These are phyloP conservation scores for Pseudonectria foliicola DNA, from an alignment of 2,329 filamentous ascomycete species.

Conservation along the genomic window DNA sequence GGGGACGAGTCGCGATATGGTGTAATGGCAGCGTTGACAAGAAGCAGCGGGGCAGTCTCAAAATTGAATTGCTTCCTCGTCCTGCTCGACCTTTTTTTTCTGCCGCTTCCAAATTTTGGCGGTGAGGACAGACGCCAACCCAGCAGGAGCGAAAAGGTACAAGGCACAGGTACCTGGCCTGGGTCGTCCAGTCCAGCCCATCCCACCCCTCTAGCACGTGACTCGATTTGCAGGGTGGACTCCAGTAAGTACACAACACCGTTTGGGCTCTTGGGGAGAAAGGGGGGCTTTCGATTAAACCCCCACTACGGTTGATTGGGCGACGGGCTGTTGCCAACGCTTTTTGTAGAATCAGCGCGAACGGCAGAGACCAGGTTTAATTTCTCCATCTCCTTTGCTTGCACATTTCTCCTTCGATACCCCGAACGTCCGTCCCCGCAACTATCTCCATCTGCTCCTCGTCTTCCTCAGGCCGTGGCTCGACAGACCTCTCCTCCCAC, in stretches of 20 bases:
- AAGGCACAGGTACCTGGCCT: no score
- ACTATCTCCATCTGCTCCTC: conserved; percentile 1
- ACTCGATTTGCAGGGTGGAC: no score
- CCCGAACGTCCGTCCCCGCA: neutral
- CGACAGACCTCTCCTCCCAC: conserved; percentile 2
- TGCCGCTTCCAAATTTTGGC: conserved; percentile 27
- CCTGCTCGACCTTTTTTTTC: conserved; percentile 22
- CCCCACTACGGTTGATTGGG: conserved; percentile 25
- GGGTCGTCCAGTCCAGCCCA: no score
- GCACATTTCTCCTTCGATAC: conserved; percentile 5
- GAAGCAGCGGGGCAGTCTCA: conserved; percentile 4
- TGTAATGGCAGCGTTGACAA: conserved; percentile 5
- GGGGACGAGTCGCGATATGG: neutral
- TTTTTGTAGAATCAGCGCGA: conserved; percentile 20
- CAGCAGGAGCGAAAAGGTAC: neutral
- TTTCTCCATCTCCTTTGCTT: conserved; percentile 18
- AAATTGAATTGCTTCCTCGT: conserved; percentile 8
- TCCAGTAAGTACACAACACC: no score
- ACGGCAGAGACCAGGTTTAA: conserved; percentile 16
- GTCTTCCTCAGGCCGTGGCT: conserved; percentile 3
- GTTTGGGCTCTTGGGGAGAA: neutral
- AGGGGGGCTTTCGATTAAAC: conserved; percentile 9
- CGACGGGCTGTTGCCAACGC: conserved; percentile 17
- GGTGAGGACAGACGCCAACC: conserved; percentile 15
- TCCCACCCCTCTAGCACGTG: conserved; percentile 1